phyloP scores from a whole-genome alignment of 345 rosid species.

The Salix suchowensis region DNA sequence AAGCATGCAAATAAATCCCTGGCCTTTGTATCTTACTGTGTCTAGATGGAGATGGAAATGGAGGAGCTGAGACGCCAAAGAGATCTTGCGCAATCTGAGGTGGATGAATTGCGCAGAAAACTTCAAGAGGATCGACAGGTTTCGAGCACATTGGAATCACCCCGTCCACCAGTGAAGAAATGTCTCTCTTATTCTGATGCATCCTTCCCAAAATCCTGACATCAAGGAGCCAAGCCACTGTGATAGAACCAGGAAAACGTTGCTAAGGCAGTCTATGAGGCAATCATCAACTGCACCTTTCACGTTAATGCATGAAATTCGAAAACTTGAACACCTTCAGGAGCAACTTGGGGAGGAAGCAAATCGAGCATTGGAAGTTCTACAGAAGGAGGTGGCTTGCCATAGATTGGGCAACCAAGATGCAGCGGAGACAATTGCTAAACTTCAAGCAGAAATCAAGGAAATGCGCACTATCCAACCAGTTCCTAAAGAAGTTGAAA shows the following conservation, averaged over 20 bases:
- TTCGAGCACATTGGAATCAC: conserved; percentile 47
- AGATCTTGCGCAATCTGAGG: conserved; percentile 77
- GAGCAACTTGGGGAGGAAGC: conserved; percentile 98
- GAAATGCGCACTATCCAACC: conserved; percentile 74
- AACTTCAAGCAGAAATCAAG: conserved; percentile 92
- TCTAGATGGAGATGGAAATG: conserved; percentile 92
- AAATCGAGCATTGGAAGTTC: conserved; percentile 84
- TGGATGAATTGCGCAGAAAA: conserved; percentile 74
- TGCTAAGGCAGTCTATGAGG: conserved; percentile 79
- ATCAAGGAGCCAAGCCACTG: conserved; percentile 41
- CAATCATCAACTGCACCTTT: conserved; percentile 96
- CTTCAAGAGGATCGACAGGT: conserved; percentile 65
- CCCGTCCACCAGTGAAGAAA: conserved; percentile 68
- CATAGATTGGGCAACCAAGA: conserved; percentile 97
- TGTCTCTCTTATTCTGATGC: conserved; percentile 83
- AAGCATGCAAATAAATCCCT: conserved; percentile 4
- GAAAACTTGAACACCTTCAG: conserved; percentile 97
- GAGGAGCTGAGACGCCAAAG: conserved; percentile 86
- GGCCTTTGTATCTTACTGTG: background rate
- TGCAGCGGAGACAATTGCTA: conserved; percentile 98
- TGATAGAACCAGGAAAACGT: conserved; percentile 57
- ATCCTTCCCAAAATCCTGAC: conserved; percentile 49
- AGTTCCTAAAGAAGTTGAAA: conserved; percentile 48
- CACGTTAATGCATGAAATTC: conserved; percentile 95
- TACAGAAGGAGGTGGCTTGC: conserved; percentile 96